phyloP scores from a whole-genome alignment of 768 basidiomycete genomes.

The Termitomyces sp. region DNA sequence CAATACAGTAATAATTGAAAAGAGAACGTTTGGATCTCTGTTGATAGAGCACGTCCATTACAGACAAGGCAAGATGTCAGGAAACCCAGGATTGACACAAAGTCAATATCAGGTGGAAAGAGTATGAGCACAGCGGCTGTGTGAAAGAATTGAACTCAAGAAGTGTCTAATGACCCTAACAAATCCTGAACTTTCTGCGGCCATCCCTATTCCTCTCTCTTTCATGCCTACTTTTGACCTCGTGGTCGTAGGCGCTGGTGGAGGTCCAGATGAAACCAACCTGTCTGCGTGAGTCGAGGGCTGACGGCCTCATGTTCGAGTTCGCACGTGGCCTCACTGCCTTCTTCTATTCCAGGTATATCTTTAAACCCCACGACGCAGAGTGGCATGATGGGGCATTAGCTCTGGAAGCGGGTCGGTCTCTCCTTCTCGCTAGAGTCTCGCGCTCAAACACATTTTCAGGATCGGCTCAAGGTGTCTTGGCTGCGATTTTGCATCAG shows the following conservation, averaged over 20 bases:
- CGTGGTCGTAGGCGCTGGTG: slow-evolving; percentile 76
- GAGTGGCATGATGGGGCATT: slow-evolving; percentile 80
- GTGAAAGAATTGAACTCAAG: slow-evolving; percentile 4
- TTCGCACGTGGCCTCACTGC: slow-evolving; percentile 12
- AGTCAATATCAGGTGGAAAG: slow-evolving; percentile 10
- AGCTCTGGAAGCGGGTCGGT: slow-evolving; percentile 82
- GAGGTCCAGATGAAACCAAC: slow-evolving; percentile 88
- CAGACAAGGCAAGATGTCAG: background rate
- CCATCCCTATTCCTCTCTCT: slow-evolving; percentile 2
- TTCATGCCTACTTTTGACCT: slow-evolving; percentile 56
- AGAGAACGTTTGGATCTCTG: background rate
- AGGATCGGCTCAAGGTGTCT: slow-evolving; percentile 86
- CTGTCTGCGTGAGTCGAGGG: slow-evolving; percentile 64
- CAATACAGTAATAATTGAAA: background rate
- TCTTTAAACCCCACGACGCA: slow-evolving; percentile 64
- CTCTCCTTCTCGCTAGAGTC: background rate
- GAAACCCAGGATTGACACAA: background rate
- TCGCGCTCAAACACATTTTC: background rate
- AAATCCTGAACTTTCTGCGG: slow-evolving; percentile 4
- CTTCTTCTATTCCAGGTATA: slow-evolving; percentile 52
- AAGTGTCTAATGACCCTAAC: slow-evolving; percentile 10
- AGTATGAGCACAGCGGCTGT: slow-evolving; percentile 6
- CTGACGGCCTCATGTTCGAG: slow-evolving; percentile 8
- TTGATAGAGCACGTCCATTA: background rate
- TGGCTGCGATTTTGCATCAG: slow-evolving; percentile 52